phyloP scores from a whole-genome alignment of 768 basidiomycete species.

The Amanita rimosa region DNA sequence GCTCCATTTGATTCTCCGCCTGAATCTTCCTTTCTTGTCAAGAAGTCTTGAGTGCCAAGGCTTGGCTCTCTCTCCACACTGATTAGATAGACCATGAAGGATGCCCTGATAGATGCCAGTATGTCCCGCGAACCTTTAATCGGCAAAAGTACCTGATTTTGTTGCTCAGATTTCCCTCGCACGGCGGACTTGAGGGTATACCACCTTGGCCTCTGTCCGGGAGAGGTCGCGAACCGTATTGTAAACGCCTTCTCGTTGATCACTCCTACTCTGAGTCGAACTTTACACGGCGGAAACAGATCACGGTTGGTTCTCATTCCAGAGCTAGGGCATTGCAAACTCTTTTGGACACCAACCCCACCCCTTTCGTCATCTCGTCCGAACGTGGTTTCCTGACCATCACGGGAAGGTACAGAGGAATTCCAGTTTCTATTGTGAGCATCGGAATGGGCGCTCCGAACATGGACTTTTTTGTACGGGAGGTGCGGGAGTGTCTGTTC shows the following conservation, averaged over 20 bases:
- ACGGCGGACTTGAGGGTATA: slow-evolving; percentile 67
- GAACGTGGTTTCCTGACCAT: slow-evolving; percentile 71
- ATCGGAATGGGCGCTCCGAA: slow-evolving; percentile 81
- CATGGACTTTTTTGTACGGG: slow-evolving; percentile 80
- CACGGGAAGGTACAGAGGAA: slow-evolving; percentile 51
- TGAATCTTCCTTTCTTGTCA: neutral
- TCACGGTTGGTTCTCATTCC: slow-evolving; percentile 67
- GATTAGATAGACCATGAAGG: slow-evolving; percentile 35
- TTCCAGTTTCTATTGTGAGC: slow-evolving; percentile 61
- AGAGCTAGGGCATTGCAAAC: slow-evolving; percentile 51
- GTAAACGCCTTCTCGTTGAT: slow-evolving; percentile 24
- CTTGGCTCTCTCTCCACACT: too few relatives aligned
- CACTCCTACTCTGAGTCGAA: neutral
- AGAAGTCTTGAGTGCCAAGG: too few relatives aligned
- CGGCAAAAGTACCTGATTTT: neutral
- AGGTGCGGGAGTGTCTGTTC: slow-evolving; percentile 60
- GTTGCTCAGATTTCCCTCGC: slow-evolving; percentile 59
- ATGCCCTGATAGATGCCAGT: slow-evolving; percentile 58
- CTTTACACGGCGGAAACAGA: slow-evolving; percentile 22
- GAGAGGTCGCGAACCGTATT: slow-evolving; percentile 76
- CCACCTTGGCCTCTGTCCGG: slow-evolving; percentile 63
- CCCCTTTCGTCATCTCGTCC: slow-evolving; percentile 50
- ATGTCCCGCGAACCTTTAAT: slow-evolving; percentile 18
- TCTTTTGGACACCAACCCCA: slow-evolving; percentile 46
- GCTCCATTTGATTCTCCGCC: neutral